phyloP scores from a whole-genome alignment of 768 basidiomycete genomes.

The Boletus sensibilis region DNA sequence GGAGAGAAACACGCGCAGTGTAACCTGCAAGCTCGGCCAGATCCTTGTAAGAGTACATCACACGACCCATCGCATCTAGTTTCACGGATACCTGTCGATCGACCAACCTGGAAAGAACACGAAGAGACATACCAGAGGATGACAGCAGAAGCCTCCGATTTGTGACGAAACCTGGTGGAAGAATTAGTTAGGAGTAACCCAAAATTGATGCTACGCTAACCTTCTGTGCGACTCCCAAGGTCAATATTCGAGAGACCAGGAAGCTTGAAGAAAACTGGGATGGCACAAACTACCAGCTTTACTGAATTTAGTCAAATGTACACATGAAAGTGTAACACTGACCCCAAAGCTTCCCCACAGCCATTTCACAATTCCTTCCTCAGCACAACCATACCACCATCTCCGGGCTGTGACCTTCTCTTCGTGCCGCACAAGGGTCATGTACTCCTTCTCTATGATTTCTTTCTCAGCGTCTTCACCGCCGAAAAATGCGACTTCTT shows the following conservation, averaged over 20 bases:
- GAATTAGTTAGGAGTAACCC: not conserved
- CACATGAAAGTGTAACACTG: slow-evolving; percentile 29
- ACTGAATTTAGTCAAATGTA: slow-evolving; percentile 11
- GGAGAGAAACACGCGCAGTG: slow-evolving; percentile 83
- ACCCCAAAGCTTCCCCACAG: slow-evolving; percentile 95
- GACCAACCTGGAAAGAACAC: slow-evolving; percentile 1
- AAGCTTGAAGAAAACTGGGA: slow-evolving; percentile 89
- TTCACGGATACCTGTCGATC: not conserved
- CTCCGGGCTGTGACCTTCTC: slow-evolving; percentile 73
- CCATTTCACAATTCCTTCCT: slow-evolving; percentile 97
- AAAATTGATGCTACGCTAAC: slow-evolving; percentile 35
- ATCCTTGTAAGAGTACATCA: slow-evolving; percentile 98
- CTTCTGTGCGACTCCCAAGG: slow-evolving; percentile 87
- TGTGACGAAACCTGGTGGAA: slow-evolving; percentile 82
- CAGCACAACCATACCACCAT: slow-evolving; percentile 89
- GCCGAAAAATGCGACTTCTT: slow-evolving; percentile 86
- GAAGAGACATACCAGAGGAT: slow-evolving; percentile 59
- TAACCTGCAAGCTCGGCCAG: slow-evolving; percentile 94
- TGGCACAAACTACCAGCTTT: slow-evolving; percentile 83
- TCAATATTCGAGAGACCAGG: slow-evolving; percentile 68
- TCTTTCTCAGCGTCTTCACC: slow-evolving; percentile 91
- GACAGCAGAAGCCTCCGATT: slow-evolving; percentile 87
- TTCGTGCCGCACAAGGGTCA: slow-evolving; percentile 81
- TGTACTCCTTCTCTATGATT: slow-evolving; percentile 86
- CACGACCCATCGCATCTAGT: slow-evolving; percentile 87